Evolutionary conservation across 306 rosid species (phyloP), one percentile per base, ranked within the genome.

Genomic region (Abrus precatorius): DNA sequence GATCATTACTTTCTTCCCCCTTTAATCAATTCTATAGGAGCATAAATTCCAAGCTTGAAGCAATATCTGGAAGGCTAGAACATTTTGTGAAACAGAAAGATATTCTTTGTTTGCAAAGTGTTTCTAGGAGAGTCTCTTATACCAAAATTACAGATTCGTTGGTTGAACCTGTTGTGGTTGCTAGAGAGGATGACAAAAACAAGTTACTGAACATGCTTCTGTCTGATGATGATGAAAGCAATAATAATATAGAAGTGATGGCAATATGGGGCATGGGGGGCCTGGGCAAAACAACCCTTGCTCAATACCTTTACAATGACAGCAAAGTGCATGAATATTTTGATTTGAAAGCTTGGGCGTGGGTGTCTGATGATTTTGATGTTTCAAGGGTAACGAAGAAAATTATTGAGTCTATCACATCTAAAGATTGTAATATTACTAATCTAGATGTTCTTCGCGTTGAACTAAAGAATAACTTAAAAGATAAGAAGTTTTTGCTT

Each of bases 251-350:
- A 34, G 75, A 59, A 12, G 83, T 83, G 7, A 3, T 83, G 9
- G 38, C 86, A 32, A 77, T 83, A 4, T 56, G 54, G 8, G 86
- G 82, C 9, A 77, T 83, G 82, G 86, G 79, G 0, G 82, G 86
- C 34, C 34, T 88, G 10, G 91, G 91, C 0, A 88, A 88, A 77
- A 84, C 89, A 3, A 83, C 89, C 44, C 83, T 71, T 10, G 85
- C 77, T 40, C 85, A 82, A 50, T 36, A 44, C 54, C 77, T 76
- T 60, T 82, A 82, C 50, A 82, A 76, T 36, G 54, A 83, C 2
- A 10, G 36, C 0, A 33, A 28, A 48, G 86, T 83, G 3, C 41
- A 45, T 0, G 5, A 54, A n/a, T 74, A 62, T 11, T 77, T 83
- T 71, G 78, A 52, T 70, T 6, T 76, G 13, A 70, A 50, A 59